Conservation (phyloP, 371 early-diverging fungal species). For the Mortierella sp. region DNA sequence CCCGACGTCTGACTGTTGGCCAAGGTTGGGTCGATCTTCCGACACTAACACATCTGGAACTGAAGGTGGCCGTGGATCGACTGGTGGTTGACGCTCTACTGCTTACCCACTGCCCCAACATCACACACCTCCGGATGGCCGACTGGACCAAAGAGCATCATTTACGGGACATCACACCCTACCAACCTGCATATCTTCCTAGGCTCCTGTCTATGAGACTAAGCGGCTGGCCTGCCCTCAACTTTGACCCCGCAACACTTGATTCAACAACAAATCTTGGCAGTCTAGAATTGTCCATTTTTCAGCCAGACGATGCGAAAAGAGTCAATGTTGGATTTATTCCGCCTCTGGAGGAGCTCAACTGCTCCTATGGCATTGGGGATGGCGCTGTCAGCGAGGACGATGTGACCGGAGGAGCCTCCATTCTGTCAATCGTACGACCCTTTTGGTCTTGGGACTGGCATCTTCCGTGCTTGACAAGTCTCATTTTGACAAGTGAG, state of each 20-base stretch:
- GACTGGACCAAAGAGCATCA: background rate
- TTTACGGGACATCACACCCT: background rate
- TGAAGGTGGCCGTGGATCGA: background rate
- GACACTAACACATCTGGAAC: background rate
- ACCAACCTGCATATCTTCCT: background rate
- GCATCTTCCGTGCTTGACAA: background rate
- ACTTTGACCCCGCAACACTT: background rate
- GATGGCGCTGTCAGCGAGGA: background rate
- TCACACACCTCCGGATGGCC: background rate
- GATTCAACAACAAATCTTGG: background rate
- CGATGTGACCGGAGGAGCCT: background rate
- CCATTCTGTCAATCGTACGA: background rate
- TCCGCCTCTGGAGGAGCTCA: background rate
- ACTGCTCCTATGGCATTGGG: background rate
- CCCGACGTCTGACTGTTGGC: background rate
- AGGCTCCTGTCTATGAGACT: background rate
- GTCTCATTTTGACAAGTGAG: background rate
- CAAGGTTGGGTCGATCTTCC: background rate
- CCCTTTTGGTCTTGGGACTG: background rate
- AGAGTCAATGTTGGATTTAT: background rate
- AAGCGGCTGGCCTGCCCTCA: conserved; percentile 1
- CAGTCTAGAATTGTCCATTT: background rate
- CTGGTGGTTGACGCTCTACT: background rate
- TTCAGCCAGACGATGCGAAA: background rate
- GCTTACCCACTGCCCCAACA: background rate